phyloP scores from a whole-genome alignment of 208 protist genomes.

The Entamoeba moshkovskii region DNA sequence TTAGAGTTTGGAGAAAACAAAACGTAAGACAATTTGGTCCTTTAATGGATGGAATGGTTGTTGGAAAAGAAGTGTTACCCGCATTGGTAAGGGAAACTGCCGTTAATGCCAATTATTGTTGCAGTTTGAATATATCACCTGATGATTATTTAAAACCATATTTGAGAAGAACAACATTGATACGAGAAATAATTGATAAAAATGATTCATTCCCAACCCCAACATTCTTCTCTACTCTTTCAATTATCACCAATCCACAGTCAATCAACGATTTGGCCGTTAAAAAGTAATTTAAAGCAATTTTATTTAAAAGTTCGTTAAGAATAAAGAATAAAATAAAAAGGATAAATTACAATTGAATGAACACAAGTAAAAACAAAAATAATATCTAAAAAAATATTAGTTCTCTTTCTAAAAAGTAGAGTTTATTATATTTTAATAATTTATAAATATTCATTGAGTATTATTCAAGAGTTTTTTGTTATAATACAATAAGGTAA shows the following conservation, averaged over 20 bases:
- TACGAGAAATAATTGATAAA: neutral
- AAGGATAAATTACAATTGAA: no score
- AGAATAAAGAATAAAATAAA: no score
- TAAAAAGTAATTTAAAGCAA: neutral
- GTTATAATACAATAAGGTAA: no score
- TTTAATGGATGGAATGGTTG: neutral
- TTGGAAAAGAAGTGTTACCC: neutral
- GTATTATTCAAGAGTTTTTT: no score
- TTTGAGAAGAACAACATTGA: neutral
- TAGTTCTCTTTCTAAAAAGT: no score
- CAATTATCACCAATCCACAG: neutral
- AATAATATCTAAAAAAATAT: no score
- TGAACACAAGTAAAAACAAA: no score
- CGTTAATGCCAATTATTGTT: neutral
- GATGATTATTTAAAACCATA: neutral
- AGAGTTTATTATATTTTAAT: no score
- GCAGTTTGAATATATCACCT: neutral
- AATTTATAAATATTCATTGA: no score
- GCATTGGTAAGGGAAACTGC: neutral
- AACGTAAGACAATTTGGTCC: neutral
- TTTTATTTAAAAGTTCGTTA: no score
- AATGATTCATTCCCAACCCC: neutral
- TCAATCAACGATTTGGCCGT: neutral
- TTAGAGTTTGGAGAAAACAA: neutral
- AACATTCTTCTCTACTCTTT: neutral